These are phyloP conservation scores for Ramularia collo-cygni DNA, from an alignment of 2,329 filamentous ascomycete species.

Conservation along the genomic window DNA sequence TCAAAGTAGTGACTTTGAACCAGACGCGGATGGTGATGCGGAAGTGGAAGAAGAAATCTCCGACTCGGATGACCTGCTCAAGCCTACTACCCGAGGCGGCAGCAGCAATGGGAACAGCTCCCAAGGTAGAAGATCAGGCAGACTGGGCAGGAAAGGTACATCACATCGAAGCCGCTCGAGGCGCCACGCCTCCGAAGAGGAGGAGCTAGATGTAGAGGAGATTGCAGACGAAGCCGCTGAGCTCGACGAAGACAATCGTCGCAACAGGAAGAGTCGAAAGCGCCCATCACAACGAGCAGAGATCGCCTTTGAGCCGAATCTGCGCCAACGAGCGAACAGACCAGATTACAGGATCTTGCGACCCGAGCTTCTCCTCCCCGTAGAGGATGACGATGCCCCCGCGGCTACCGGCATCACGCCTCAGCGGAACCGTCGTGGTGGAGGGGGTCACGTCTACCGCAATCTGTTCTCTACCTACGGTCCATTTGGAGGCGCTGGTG, in stretches of 20 bases:
- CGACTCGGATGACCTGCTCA: slow-evolving; percentile 39
- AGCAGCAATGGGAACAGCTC: slow-evolving; percentile 39
- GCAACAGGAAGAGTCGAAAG: slow-evolving; percentile 35
- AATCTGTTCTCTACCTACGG: slow-evolving; percentile 84
- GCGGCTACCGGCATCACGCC: slow-evolving; percentile 51
- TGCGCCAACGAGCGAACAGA: slow-evolving; percentile 58
- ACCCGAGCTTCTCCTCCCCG: slow-evolving; percentile 66
- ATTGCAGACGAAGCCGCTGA: slow-evolving; percentile 53
- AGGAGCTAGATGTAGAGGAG: slow-evolving; percentile 40
- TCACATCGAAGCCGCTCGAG: slow-evolving; percentile 37
- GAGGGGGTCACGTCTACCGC: slow-evolving; percentile 60
- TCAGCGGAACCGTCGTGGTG: slow-evolving; percentile 55
- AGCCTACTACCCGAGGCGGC: slow-evolving; percentile 35
- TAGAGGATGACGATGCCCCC: slow-evolving; percentile 66
- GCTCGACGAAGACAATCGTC: slow-evolving; percentile 46
- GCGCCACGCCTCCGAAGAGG: slow-evolving; percentile 43
- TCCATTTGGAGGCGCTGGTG: slow-evolving; percentile 82
- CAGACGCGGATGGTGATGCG: slow-evolving; percentile 50
- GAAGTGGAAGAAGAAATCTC: slow-evolving; percentile 49
- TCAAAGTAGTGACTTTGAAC: slow-evolving; percentile 59
- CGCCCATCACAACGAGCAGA: slow-evolving; percentile 19
- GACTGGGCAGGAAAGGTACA: slow-evolving; percentile 44
- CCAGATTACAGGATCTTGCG: slow-evolving; percentile 85
- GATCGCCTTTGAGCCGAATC: slow-evolving; percentile 40
- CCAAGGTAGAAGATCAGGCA: slow-evolving; percentile 44